Percentiles rank a stretch among this genome's conserved stretches.
Evolutionary conservation across 257 asterid genomes (phyloP).

Genomic region (Nicotiana benthamiana): DNA sequence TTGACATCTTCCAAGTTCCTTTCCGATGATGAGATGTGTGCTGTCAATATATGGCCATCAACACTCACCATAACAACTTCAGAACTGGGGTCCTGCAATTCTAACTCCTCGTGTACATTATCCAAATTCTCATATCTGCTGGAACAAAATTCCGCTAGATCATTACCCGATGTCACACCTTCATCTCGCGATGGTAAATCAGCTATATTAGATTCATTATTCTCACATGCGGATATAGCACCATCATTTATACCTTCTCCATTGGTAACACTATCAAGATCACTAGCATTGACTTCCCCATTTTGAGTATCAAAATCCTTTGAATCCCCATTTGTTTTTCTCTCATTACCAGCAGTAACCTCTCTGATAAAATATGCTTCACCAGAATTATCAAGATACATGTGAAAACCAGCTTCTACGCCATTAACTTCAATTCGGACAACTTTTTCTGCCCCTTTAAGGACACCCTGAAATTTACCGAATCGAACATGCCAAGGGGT

Average conservation of each 20-base stretch:
- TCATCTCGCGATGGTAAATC: constrained; percentile 51
- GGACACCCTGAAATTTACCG: constrained; percentile 90
- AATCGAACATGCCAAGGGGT: constrained; percentile 94
- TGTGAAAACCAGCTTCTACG: constrained; percentile 57
- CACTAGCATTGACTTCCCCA: constrained; percentile 6
- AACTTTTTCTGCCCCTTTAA: constrained; percentile 76
- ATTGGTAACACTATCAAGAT: constrained; percentile 15
- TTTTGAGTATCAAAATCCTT: constrained; percentile 28
- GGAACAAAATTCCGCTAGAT: constrained; percentile 55
- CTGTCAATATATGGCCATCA: constrained; percentile 81
- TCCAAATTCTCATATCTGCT: constrained; percentile 47
- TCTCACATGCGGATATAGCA: constrained; percentile 23
- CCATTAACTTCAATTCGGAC: constrained; percentile 85
- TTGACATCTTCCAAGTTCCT: constrained; percentile 46
- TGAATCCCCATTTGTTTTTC: constrained; percentile 17
- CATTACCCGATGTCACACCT: constrained; percentile 49
- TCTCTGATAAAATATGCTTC: constrained; percentile 84
- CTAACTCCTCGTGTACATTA: constrained; percentile 40
- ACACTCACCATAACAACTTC: constrained; percentile 91
- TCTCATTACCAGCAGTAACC: constrained; percentile 37
- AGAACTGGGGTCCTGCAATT: constrained; percentile 49
- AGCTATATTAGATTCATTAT: constrained; percentile 21
- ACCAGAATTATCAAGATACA: constrained; percentile 82
- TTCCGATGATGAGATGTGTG: constrained; percentile 70
- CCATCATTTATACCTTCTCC: constrained; percentile 15